Evolutionary conservation across 306 rosid genomes (phyloP).

Genomic region (Gastrolobium bilobum): DNA sequence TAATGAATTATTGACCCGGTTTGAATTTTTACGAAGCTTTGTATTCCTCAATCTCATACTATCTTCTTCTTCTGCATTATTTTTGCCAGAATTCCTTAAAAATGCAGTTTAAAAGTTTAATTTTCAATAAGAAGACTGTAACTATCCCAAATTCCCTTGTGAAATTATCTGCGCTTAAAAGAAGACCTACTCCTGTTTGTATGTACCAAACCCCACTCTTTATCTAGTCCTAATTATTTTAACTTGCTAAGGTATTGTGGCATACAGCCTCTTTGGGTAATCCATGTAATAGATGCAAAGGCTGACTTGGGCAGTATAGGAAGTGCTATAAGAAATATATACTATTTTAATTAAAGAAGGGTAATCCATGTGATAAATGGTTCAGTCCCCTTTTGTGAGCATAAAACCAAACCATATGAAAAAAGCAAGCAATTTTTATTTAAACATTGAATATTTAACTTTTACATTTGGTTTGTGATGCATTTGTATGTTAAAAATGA

Average conservation of each 20-base stretch:
- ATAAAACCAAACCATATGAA: neutral
- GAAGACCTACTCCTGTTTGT: slow-evolving; percentile 4
- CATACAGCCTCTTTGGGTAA: neutral
- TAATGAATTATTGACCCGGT: neutral
- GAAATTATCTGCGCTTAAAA: neutral
- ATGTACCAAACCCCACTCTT: slow-evolving; percentile 1
- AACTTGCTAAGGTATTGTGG: slow-evolving; percentile 1
- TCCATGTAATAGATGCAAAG: neutral
- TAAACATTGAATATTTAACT: neutral
- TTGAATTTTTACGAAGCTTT: neutral
- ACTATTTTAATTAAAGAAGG: neutral
- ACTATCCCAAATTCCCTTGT: neutral
- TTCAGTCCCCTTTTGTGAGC: neutral
- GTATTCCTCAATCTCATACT: neutral
- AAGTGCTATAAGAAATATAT: neutral
- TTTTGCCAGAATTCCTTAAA: slow-evolving; percentile 25
- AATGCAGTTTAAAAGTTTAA: neutral
- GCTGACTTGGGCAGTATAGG: neutral
- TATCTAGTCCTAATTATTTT: neutral
- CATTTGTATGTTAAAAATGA: slow-evolving; percentile 25
- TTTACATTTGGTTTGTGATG: slow-evolving; percentile 10
- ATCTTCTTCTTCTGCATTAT: slow-evolving; percentile 3
- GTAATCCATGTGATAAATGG: neutral
- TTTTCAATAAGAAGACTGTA: slow-evolving; percentile 3
- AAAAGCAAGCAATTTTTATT: slow-evolving; percentile 21